Base-by-base conservation (phyloP, 495 filamentous ascomycete genomes). In the Niebla homalea region DNA sequence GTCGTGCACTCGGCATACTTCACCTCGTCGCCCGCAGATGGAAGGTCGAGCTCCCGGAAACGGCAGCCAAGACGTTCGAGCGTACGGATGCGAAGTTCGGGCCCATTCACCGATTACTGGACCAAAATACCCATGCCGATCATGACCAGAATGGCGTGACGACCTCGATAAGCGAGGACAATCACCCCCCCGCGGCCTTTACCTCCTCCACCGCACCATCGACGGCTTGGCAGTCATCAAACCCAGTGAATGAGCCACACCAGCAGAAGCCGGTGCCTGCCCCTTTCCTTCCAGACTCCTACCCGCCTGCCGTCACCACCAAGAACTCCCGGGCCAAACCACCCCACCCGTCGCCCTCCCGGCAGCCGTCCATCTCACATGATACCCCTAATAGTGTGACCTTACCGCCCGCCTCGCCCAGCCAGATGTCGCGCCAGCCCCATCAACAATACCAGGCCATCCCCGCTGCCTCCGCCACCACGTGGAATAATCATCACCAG, bases 1-100 rank as follows among this genome's bases (percentile, higher is more conserved):
- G 88, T 29, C 75, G 90, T 19, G 89, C 93, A 0, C 73, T 97
- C 1, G 74, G 80, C 47, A 94, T 96, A 36, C 70, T 98, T 36
- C 86, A 83, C 49, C 76, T 90, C 22, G 78, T 93, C n/a, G 85
- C 84, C 6, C 76, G 77, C 21, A 87, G 88, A 53, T 97, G 92
- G 92, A 83, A 83, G 11, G 78, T 95, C 16, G 79, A 86, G 36
- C 65, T 97, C 15, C 93, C 93, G 0, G 80, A 84, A 51, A 89
- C 96, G 64, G 92, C 90, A 0, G 69, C 74, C 2, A 61, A 73
- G 2, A 78, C 93, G 10, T 72, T 98, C 16, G 73, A 77, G 43
- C 78, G 88, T 35, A 76, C 75, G 0, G 74, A 79, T 51, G 51
- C 57, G 8, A 79, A 74, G 68, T 83, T 71, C 65, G 71, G 70